Conservation (phyloP, 1,284 basidiomycete genomes). For the Moniliophthora roreri region DNA sequence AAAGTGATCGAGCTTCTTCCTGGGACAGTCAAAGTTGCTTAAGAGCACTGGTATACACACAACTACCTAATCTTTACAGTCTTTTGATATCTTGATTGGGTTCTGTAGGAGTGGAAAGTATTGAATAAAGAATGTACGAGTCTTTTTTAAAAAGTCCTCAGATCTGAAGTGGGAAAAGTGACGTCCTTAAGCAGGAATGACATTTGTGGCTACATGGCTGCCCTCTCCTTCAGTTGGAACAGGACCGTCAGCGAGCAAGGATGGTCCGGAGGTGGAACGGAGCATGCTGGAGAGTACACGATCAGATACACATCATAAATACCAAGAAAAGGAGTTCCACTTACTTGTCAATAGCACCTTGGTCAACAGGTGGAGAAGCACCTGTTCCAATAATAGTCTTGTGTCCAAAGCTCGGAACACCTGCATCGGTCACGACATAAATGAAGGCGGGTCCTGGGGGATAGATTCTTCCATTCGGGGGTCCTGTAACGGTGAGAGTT, state of each 20-base stretch:
- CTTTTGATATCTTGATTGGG: too few relatives aligned
- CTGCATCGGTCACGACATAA: conserved; percentile 50
- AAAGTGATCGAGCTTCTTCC: conserved; percentile 51
- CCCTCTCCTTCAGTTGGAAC: not conserved
- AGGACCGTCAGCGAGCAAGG: not conserved
- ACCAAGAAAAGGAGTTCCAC: conserved; percentile 19
- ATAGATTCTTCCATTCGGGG: conserved; percentile 41
- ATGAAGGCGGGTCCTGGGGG: conserved; percentile 58
- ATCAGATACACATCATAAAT: conserved; percentile 23
- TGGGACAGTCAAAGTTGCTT: not conserved
- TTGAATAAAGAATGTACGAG: not conserved
- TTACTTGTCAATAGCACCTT: conserved; percentile 20
- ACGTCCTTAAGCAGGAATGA: not conserved
- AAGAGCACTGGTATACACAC: too few relatives aligned
- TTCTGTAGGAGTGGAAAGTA: too few relatives aligned
- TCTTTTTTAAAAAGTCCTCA: not conserved
- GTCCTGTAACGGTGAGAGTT: conserved; percentile 38
- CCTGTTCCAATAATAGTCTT: conserved; percentile 20
- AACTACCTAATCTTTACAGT: too few relatives aligned
- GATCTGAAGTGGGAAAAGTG: not conserved
- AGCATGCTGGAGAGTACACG: not conserved
- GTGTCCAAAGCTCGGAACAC: conserved; percentile 18
- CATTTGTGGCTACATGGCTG: conserved; percentile 1
- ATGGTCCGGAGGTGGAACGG: not conserved
- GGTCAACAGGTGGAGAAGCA: conserved; percentile 14